Evolutionary conservation across 2,329 filamentous ascomycete species (phyloP).

Genomic region (Xylaria sp.): DNA sequence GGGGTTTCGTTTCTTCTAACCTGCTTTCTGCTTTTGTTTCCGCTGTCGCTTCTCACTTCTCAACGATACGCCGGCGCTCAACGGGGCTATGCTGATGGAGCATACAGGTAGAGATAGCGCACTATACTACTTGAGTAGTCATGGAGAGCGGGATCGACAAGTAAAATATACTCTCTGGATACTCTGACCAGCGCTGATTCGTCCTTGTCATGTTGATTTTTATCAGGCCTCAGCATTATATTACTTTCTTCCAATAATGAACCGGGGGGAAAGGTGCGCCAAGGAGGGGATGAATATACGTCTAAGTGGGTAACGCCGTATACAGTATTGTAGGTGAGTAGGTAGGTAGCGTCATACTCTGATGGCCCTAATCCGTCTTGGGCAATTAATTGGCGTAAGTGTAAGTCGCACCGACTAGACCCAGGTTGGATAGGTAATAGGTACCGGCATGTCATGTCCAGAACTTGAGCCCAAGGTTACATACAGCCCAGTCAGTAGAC

Average conservation of each 20-base stretch:
- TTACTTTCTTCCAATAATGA: constrained; percentile 19
- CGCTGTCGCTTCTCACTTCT: constrained; percentile 4
- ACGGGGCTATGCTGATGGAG: constrained; percentile 32
- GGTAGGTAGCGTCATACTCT: not conserved
- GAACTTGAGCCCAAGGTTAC: not conserved
- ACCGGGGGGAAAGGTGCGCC: not conserved
- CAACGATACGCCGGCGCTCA: not conserved
- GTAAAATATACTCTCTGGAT: constrained; percentile 9
- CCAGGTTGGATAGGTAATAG: not conserved
- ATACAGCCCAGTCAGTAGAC: too few relatives aligned
- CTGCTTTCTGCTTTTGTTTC: constrained; percentile 11
- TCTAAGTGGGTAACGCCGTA: not conserved
- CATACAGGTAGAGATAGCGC: not conserved
- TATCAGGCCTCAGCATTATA: constrained; percentile 9
- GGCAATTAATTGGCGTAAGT: not conserved
- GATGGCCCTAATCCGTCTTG: not conserved
- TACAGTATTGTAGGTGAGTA: not conserved
- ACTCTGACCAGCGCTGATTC: constrained; percentile 13
- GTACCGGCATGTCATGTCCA: not conserved
- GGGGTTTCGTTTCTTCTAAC: constrained; percentile 13
- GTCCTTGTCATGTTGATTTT: not conserved
- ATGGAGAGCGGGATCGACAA: constrained; percentile 34
- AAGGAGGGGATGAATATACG: not conserved
- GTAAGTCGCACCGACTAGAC: too few relatives aligned
- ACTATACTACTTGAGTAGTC: not conserved